Percentiles rank a stretch among this genome's conserved stretches.
Evolutionary conservation across 2,329 filamentous ascomycete genomes (phyloP).

Genomic region (Pseudogymnoascus sp.): DNA sequence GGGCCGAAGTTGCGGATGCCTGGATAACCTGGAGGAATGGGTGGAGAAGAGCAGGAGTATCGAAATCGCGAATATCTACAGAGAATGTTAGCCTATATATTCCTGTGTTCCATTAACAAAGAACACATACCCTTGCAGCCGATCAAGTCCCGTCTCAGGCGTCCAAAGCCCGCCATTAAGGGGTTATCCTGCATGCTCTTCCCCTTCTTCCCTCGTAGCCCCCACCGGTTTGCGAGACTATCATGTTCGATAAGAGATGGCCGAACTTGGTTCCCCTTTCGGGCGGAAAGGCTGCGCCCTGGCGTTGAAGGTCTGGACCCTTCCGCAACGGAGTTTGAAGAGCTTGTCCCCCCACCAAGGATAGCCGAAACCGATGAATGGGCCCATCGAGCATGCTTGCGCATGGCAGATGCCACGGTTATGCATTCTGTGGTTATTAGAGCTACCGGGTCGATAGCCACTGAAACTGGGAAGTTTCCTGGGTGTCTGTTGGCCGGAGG

Average conservation of each 20-base stretch:
- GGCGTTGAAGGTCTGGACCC: slow-evolving; percentile 37
- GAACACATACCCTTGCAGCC: slow-evolving; percentile 62
- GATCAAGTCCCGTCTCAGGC: slow-evolving; percentile 78
- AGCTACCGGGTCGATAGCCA: slow-evolving; percentile 83
- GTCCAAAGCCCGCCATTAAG: slow-evolving; percentile 88
- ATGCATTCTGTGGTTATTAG: slow-evolving; percentile 98
- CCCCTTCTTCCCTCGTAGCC: slow-evolving; percentile 85
- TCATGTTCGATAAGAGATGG: slow-evolving; percentile 37
- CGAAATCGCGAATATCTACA: slow-evolving; percentile 76
- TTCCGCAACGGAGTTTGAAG: slow-evolving; percentile 48
- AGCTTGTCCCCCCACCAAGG: slow-evolving; percentile 59
- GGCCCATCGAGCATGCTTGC: slow-evolving; percentile 92
- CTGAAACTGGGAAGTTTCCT: slow-evolving; percentile 47
- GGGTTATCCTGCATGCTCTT: slow-evolving; percentile 98
- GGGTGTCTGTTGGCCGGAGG: not conserved
- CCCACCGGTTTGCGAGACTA: slow-evolving; percentile 77
- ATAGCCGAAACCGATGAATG: slow-evolving; percentile 96
- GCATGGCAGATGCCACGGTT: slow-evolving; percentile 94
- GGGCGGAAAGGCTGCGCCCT: slow-evolving; percentile 21
- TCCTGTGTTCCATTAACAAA: not conserved
- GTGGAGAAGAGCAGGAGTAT: slow-evolving; percentile 80
- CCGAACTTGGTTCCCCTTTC: slow-evolving; percentile 21
- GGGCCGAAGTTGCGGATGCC: slow-evolving; percentile 89
- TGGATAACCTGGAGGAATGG: slow-evolving; percentile 96
- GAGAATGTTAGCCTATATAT: slow-evolving; percentile 23